Percentiles rank a stretch among this genome's conserved stretches.
phyloP scores from a whole-genome alignment of 768 basidiomycete species.

The Gymnopilus junonius region DNA sequence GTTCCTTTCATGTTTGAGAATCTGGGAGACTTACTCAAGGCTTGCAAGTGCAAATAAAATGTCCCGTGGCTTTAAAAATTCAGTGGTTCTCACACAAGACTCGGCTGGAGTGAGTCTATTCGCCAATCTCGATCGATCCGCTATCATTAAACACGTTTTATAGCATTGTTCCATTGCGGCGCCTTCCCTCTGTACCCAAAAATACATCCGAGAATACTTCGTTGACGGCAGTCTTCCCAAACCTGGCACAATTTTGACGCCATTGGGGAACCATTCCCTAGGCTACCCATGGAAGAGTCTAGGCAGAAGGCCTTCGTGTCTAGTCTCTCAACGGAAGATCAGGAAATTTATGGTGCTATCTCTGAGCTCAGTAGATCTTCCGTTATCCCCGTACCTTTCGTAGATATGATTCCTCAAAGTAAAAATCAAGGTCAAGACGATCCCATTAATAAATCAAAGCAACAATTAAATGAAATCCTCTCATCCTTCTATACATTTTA shows the following conservation, averaged over 20 bases:
- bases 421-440: background rate
- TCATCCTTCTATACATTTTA: background rate
- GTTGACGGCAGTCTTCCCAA: slow-evolving; percentile 42
- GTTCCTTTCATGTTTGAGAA: background rate
- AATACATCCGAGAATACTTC: slow-evolving; percentile 44
- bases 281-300: background rate
- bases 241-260: slow-evolving; percentile 42
- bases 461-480: background rate
- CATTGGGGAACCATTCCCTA: slow-evolving; percentile 3
- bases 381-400: slow-evolving; percentile 2
- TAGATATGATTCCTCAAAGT: background rate
- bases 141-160: background rate
- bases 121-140: background rate
- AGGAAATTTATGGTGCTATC: background rate
- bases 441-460: background rate
- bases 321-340: background rate
- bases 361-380: slow-evolving; percentile 4
- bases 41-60: slow-evolving; percentile 43
- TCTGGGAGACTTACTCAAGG: background rate
- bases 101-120: slow-evolving; percentile 16
- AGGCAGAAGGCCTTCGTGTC: background rate
- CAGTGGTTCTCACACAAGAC: slow-evolving; percentile 20
- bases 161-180: slow-evolving; percentile 41
- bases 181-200: slow-evolving; percentile 38
- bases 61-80: slow-evolving; percentile 13